Evolutionary conservation across 331 rosid species (phyloP).

Genomic region (Quercus lobata): DNA sequence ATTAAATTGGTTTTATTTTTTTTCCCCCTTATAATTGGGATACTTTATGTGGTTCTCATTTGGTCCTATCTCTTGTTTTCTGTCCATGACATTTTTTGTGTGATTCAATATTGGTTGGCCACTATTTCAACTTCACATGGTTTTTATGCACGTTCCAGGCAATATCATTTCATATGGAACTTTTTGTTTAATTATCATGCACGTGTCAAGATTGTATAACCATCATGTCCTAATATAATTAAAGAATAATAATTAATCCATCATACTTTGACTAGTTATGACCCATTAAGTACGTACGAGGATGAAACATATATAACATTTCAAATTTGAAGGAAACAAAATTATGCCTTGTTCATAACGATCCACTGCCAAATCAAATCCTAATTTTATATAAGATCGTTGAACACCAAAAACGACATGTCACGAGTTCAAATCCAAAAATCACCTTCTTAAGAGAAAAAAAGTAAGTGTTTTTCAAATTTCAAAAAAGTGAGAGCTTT

Average conservation of each 20-base stretch:
- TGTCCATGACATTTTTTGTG: background rate
- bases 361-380: too few species aligned
- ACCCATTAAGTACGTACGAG: background rate
- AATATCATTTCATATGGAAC: background rate
- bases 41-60: background rate
- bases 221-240: too few species aligned
- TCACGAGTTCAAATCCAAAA: too few species aligned
- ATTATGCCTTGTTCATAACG: too few species aligned
- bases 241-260: background rate
- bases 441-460: too few species aligned
- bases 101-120: background rate
- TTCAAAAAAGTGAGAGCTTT: too few species aligned
- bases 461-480: too few species aligned
- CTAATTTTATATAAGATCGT: too few species aligned
- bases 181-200: background rate
- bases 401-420: too few species aligned
- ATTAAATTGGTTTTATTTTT: background rate
- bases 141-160: background rate
- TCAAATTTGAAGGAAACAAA: too few species aligned
- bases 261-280: background rate
- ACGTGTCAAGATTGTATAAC: too few species aligned
- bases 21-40: background rate
- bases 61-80: background rate
- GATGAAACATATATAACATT: too few species aligned
- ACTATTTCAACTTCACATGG: background rate